Conservation (phyloP, 2,329 filamentous ascomycete species). For the Aquanectria penicillioides region DNA sequence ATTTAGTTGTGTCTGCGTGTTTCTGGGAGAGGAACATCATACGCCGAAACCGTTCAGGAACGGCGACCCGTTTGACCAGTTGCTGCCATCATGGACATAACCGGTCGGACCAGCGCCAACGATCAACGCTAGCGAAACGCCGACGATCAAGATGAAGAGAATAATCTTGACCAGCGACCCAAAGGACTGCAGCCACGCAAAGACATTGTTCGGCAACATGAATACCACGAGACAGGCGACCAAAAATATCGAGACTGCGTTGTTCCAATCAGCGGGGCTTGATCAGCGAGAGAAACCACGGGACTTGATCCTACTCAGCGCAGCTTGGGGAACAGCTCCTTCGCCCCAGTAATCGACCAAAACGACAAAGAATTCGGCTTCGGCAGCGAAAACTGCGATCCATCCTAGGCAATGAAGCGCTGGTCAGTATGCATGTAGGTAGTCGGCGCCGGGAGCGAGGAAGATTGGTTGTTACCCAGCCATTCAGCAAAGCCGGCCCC, state of each 20-base stretch:
- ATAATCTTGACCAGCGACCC: constrained; percentile 17
- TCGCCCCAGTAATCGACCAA: constrained; percentile 16
- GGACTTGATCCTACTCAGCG: constrained; percentile 2
- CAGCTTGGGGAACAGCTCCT: constrained; percentile 4
- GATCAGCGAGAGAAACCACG: background rate
- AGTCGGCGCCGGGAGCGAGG: too few species aligned
- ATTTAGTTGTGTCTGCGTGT: background rate
- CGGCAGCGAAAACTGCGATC: constrained; percentile 17
- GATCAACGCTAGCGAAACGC: constrained; percentile 8
- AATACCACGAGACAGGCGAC: constrained; percentile 12
- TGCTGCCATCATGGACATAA: constrained; percentile 5
- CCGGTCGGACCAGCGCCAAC: constrained; percentile 13
- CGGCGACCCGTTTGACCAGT: constrained; percentile 2
- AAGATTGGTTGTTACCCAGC: constrained; percentile 3
- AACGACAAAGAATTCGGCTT: constrained; percentile 18
- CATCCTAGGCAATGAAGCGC: background rate
- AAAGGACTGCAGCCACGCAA: constrained; percentile 18
- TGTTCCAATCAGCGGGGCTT: background rate
- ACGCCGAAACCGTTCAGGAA: constrained; percentile 18
- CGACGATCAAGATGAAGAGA: constrained; percentile 17
- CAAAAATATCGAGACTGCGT: constrained; percentile 15
- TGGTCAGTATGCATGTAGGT: background rate
- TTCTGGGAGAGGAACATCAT: background rate
- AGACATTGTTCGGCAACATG: constrained; percentile 10
- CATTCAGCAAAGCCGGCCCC: constrained; percentile 22